Evolutionary conservation across 202 grass and related monocot species (phyloP), one percentile per base, ranked within the genome.

Genomic region (Dendrocalamus latiflorus): DNA sequence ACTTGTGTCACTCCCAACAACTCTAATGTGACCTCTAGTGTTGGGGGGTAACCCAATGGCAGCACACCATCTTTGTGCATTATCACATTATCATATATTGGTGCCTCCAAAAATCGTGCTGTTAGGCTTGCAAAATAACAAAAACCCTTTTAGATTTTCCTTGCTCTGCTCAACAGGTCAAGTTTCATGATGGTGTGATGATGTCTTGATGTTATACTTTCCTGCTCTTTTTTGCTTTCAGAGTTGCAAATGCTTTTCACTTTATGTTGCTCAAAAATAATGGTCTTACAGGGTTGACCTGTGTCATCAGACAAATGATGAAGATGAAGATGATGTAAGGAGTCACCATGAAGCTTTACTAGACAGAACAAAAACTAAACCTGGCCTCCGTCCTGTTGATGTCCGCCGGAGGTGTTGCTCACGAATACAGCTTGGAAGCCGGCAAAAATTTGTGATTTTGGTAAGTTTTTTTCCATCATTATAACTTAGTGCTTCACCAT

Each of bases 371-470:
- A 88, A 86, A 86, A 89, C 8, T 65, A 92, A 96, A 86, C 57
- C 84, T 62, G 89, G 86, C 45, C 48, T 73, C 26, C 55, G 2
- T 49, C 84, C 87, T 89, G 81, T 77, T 54, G 88, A 89, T 91
- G 74, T 84, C 17, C 75, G 68, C 56, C 77, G 79, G 55, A 91
- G 80, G 57, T 96, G 91, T 76, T 96, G 91, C 78, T 88, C 91
- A 47, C 70, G 79, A 71, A 81, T 93, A 70, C 96, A 91, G 72
- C 79, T 99, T 88, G 97, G 93, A 80, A 99, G 91, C 68, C 89
- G 93, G 38, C 97, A 99, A 88, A 99, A 94, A 67, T 85, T 99
- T 84, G 97, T 96, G 71, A 96, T 96, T 88, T 89, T 99, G 93
- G 97, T 89, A 92, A 89, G 21, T 68, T 79, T 60, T n/a, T 28